These are phyloP conservation scores for Nectriaceae sp. DNA, from an alignment of 2,329 filamentous ascomycete genomes.

Conservation along the genomic window DNA sequence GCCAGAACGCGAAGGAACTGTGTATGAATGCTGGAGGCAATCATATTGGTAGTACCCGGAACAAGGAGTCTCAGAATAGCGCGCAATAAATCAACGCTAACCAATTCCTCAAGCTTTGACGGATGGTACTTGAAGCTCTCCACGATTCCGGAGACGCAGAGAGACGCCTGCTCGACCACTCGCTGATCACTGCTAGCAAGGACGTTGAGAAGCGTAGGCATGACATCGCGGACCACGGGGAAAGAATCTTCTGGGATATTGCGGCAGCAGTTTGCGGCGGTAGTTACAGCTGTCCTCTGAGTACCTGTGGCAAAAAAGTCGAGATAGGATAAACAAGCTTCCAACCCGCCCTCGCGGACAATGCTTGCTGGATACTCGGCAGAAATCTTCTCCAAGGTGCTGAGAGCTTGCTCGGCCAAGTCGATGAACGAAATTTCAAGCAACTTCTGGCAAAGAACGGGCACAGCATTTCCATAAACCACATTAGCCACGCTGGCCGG, in stretches of 20 bases:
- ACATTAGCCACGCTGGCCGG: slow-evolving; percentile 92
- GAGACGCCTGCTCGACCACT: slow-evolving; percentile 93
- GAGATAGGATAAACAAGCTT: slow-evolving; percentile 91
- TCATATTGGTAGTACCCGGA: slow-evolving; percentile 93
- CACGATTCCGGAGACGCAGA: slow-evolving; percentile 93
- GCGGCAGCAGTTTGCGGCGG: slow-evolving; percentile 95
- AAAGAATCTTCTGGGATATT: slow-evolving; percentile 96
- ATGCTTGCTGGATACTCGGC: slow-evolving; percentile 94
- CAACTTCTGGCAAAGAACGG: slow-evolving; percentile 90
- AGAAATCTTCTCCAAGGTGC: slow-evolving; percentile 96
- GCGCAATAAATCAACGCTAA: slow-evolving; percentile 82
- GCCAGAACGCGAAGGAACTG: slow-evolving; percentile 91
- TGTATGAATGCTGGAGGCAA: slow-evolving; percentile 91
- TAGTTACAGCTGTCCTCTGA: slow-evolving; percentile 94
- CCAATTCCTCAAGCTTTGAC: slow-evolving; percentile 86
- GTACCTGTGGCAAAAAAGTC: slow-evolving; percentile 98
- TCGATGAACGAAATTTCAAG: slow-evolving; percentile 97
- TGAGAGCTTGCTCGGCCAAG: slow-evolving; percentile 92
- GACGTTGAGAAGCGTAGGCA: slow-evolving; percentile 92
- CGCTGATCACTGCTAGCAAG: slow-evolving; percentile 91
- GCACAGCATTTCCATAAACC: slow-evolving; percentile 95
- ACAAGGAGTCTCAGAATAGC: slow-evolving; percentile 85
- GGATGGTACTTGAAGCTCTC: slow-evolving; percentile 94
- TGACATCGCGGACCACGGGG: slow-evolving; percentile 86
- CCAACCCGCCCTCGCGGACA: slow-evolving; percentile 91